These are phyloP conservation scores for Metschnikowia shivogae DNA, from an alignment of 805 yeast species.

Conservation along the genomic window DNA sequence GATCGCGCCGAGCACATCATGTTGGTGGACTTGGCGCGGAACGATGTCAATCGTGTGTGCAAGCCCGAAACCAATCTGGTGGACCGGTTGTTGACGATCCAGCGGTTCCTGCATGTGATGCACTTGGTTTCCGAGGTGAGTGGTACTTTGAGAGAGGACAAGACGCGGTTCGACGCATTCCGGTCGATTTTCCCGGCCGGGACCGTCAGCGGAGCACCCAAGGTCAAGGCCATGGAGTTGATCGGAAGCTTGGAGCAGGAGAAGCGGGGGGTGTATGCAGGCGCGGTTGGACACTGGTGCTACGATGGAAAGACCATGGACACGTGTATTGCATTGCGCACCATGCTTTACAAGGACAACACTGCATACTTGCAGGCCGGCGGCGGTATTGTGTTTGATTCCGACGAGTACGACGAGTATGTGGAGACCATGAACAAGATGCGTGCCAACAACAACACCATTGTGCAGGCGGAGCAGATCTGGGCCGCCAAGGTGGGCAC, in stretches of 20 bases:
- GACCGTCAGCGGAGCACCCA: constrained; percentile 98
- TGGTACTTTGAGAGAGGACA: constrained; percentile 79
- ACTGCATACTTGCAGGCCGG: constrained; percentile 95
- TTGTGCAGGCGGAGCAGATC: constrained; percentile 84
- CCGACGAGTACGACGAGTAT: constrained; percentile 93
- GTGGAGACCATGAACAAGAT: constrained; percentile 96
- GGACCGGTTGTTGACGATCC: constrained; percentile 83
- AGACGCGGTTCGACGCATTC: constrained; percentile 93
- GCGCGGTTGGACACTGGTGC: constrained; percentile 98
- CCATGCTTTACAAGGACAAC: constrained; percentile 92
- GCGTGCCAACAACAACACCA: constrained; percentile 86
- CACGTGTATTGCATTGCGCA: constrained; percentile 94
- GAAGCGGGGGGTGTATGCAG: constrained; percentile 95
- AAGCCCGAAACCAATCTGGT: constrained; percentile 79
- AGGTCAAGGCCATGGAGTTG: constrained; percentile 93
- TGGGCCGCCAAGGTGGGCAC: constrained; percentile 50
- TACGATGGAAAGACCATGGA: constrained; percentile 94
- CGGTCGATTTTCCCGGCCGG: constrained; percentile 99
- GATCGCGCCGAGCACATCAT: constrained; percentile 98
- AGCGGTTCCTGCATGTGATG: constrained; percentile 94
- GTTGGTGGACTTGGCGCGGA: constrained; percentile 97
- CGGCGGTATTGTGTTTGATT: constrained; percentile 95
- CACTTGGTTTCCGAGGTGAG: constrained; percentile 93
- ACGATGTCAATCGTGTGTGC: constrained; percentile 94
- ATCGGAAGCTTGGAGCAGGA: constrained; percentile 87